These are phyloP conservation scores for Echeveria elegans DNA, from an alignment of 164 flowering plant species.

Conservation along the genomic window DNA sequence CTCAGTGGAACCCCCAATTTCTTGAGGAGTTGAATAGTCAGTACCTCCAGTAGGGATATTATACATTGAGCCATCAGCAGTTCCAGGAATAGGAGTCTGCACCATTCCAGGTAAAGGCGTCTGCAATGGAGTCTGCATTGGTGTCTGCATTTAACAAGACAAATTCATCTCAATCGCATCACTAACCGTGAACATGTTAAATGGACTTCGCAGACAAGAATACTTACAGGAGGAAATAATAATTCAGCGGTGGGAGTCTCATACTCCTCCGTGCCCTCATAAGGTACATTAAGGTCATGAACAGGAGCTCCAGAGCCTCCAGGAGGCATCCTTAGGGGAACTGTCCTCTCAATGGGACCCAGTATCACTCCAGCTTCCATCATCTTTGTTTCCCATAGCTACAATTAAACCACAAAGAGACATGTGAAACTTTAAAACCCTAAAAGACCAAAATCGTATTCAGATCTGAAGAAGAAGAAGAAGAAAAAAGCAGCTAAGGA, in stretches of 20 bases:
- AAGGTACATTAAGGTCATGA: background rate
- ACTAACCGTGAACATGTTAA: no score
- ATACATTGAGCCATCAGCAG: slow-evolving; percentile 45
- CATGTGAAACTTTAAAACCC: background rate
- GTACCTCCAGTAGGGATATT: slow-evolving; percentile 62
- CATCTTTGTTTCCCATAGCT: background rate
- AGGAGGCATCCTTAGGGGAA: background rate
- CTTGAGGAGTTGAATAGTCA: slow-evolving; percentile 42
- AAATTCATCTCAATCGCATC: no score
- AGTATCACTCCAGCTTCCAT: background rate
- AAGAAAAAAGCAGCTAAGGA: no score
- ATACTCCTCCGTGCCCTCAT: background rate
- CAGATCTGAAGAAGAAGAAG: no score
- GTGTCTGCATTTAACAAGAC: slow-evolving; percentile 24
- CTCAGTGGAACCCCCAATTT: no score
- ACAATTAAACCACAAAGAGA: background rate
- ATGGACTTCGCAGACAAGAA: no score
- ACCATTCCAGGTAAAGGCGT: slow-evolving; percentile 26
- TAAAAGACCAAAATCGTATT: background rate
- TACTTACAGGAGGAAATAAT: slow-evolving; percentile 82
- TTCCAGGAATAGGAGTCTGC: slow-evolving; percentile 37
- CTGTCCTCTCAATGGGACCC: background rate
- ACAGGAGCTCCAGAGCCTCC: background rate
- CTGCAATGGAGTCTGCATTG: slow-evolving; percentile 62
- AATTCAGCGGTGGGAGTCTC: slow-evolving; percentile 83